Evolutionary conservation across 345 rosid genomes (phyloP).

Genomic region (Gossypium ekmanianum): DNA sequence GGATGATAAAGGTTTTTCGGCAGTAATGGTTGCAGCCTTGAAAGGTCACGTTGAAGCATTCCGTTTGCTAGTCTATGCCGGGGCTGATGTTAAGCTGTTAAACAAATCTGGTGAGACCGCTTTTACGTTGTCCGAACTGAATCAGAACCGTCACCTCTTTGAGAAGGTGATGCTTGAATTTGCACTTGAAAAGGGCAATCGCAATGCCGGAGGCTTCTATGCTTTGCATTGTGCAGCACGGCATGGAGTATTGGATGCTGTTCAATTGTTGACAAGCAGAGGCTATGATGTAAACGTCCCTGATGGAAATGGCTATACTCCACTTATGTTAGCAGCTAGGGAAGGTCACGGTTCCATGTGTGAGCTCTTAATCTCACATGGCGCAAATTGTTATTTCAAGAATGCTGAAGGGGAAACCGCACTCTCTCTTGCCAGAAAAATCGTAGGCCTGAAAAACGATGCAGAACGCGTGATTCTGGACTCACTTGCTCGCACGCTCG

Average conservation of each 20-base stretch:
- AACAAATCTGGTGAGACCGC: conserved; percentile 78
- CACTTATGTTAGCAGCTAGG: conserved; percentile 90
- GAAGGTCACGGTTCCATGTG: conserved; percentile 68
- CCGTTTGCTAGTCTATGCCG: conserved; percentile 68
- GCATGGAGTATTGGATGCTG: conserved; percentile 77
- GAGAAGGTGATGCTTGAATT: conserved; percentile 96
- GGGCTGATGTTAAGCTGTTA: conserved; percentile 78
- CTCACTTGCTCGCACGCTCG: conserved; percentile 63
- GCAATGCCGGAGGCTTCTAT: conserved; percentile 67
- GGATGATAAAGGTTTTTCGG: conserved; percentile 73
- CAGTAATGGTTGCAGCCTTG: conserved; percentile 83
- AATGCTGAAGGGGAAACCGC: conserved; percentile 66
- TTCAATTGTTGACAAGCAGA: conserved; percentile 49
- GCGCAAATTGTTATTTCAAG: conserved; percentile 58
- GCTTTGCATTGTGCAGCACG: conserved; percentile 97
- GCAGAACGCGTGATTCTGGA: conserved; percentile 59
- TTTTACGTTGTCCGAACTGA: conserved; percentile 56
- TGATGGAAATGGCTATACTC: conserved; percentile 83
- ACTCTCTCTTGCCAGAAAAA: conserved; percentile 49
- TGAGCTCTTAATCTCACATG: conserved; percentile 53
- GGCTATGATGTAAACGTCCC: conserved; percentile 70
- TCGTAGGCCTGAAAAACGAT: conserved; percentile 23
- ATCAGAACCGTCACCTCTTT: conserved; percentile 54
- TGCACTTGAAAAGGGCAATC: conserved; percentile 77
- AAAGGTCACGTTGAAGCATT: conserved; percentile 80